A percentile compares a stretch with the other conserved stretches of the same genome.
phyloP scores from a whole-genome alignment of 2,329 filamentous ascomycete species.

The Mycosphaerella sp. region DNA sequence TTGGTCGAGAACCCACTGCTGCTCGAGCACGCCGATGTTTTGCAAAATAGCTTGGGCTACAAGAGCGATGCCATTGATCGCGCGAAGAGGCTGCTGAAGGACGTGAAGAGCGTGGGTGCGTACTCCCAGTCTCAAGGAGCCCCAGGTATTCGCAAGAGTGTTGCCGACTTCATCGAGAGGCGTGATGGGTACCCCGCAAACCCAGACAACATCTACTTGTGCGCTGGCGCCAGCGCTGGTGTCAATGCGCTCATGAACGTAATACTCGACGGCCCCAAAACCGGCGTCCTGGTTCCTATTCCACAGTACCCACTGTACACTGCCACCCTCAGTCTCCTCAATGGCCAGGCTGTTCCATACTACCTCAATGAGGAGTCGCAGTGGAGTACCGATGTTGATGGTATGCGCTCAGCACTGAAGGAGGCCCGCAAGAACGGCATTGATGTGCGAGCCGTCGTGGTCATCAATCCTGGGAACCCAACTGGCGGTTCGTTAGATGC shows the following conservation, averaged over 20 bases:
- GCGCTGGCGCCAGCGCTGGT: conserved; percentile 83
- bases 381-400: conserved; percentile 83
- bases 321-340: conserved; percentile 76
- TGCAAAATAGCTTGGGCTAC: conserved; percentile 72
- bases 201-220: conserved; percentile 79
- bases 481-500: conserved; percentile 80
- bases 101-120: conserved; percentile 86
- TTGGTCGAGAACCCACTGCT: conserved; percentile 84
- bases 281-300: conserved; percentile 87
- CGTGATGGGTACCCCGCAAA: conserved; percentile 78
- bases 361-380: conserved; percentile 78
- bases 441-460: conserved; percentile 85
- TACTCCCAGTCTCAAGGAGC: conserved; percentile 94
- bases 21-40: conserved; percentile 73
- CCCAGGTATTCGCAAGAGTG: conserved; percentile 76
- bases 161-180: conserved; percentile 90
- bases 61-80: conserved; percentile 82
- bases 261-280: conserved; percentile 70
- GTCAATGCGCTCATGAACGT: conserved; percentile 90
- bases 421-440: conserved; percentile 70
- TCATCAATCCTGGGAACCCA: conserved; percentile 98
- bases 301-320: conserved; percentile 98
- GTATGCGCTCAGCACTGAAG: conserved; percentile 66
- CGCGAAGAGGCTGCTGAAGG: conserved; percentile 71
- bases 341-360: conserved; percentile 87